Base-by-base conservation (phyloP, 2,329 filamentous ascomycete genomes). In the Fonsecaea multimorphosa region DNA sequence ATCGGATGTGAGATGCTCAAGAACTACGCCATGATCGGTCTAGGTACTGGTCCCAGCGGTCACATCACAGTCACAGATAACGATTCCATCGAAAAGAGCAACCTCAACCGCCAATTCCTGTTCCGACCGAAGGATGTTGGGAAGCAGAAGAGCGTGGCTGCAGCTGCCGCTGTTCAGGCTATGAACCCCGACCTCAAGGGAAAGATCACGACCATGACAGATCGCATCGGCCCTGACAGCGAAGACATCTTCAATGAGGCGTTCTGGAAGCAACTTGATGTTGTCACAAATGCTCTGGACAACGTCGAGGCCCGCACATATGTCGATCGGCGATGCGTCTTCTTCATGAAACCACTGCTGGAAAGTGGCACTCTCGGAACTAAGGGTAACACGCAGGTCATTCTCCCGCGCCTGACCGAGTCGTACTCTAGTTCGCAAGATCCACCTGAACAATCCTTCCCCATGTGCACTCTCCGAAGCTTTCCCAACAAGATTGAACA, bases 1-100 rank as follows among this genome's bases (percentile, higher is more conserved):
- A 99, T 99, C 77, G 95, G 95, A 53, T 99, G 95, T 75, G 95
- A 99, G 77, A 99, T 98, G 91, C 83, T 99, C 72, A 99, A 99
- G 87, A 98, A 98, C 79, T 99, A 95, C 93, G 94, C 96, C 38
- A 96, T 99, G 93, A 96, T 98, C 77, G 95, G 95, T 71, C 84
- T 99, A 32, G 94, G 90, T 52, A 91, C 91, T 53, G 95, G 95
- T 3, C 91, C 92, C 2, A 86, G 93, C 56, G 95, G 95, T 73
- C 90, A 91, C 78, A 96, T 99, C 74, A 92, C 83, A 65, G 91
- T 99, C 57, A 98, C 96, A 14, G 95, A 99, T 77, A 98, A 97
- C 88, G 95, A 99, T 76, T 93, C 93, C 61, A 99, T 99, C 73
- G 95, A 99, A 81, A 97, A 94, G 86, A 98, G 94, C 82, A 99